Evolutionary conservation across 129 eudicot genomes (phyloP), one percentile per base, ranked within the genome.

Genomic region (Centella asiatica): DNA sequence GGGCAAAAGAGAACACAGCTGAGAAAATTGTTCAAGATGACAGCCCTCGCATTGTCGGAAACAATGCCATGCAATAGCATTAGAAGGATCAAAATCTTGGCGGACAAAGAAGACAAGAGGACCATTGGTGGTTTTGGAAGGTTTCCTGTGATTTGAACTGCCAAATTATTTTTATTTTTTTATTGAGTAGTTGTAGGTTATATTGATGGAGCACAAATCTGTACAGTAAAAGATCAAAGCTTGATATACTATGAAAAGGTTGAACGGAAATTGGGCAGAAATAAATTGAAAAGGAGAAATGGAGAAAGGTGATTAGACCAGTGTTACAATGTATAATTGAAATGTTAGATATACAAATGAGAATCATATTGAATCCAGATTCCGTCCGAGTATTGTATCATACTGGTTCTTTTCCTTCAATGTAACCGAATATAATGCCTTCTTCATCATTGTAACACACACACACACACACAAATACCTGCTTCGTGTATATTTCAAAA

Each of bases 1-100:
- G 94, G 96, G 87, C 89, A 15, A 72, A 77, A 42, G 66, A 67
- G 57, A 88, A 88, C 68, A 89, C 96, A 23, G 81, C 80, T n/a
- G 78, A 77, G 26, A 68, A 78, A 69, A 61, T 82, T 72, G 83
- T 84, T 57, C 80, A 61, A 44, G 80, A 81, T 36, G 82, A 75
- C 39, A 72, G 29, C 40, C 69, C 71, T 17, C 18, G 9, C 14
- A 54, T 26, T n/a, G n/a, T n/a, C 19, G 69, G 54, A 52, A 59
- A 44, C 26, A 54, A 44, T 20, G 26, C 5, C n/a, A 51, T n/a
- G 29, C 26, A 60, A 25, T 62, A 61, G 73, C 36, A 36, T 52
- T 25, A 37, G 11, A 58, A 44, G 13, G 44, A 19, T 64, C n/a
- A n/a, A 19, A 44, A 23, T 22, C 2, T 19, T 22, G 51, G n/a